Percentiles rank a stretch among this genome's conserved stretches.
These are phyloP conservation scores for Microthyrium microscopicum DNA, from an alignment of 2,329 filamentous ascomycete species.

Conservation along the genomic window DNA sequence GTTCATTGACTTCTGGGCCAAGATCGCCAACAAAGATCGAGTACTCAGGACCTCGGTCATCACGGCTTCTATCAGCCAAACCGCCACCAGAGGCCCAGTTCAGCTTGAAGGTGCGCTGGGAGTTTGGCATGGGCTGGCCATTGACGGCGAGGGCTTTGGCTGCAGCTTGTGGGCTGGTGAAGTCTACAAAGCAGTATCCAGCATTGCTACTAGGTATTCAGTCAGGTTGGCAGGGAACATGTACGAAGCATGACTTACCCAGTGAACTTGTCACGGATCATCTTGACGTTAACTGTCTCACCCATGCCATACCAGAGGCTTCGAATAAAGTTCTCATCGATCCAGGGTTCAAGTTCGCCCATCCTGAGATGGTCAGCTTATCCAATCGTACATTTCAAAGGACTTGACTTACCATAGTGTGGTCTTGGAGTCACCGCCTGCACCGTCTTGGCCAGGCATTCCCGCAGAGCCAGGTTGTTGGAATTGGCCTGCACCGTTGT, in stretches of 20 bases:
- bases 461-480: constrained; percentile 1
- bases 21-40: constrained; percentile 97
- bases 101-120: constrained; percentile 87
- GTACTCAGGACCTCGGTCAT: constrained; percentile 90
- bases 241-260: constrained; percentile 44
- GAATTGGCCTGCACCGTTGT: constrained; percentile 1
- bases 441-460: constrained; percentile 18
- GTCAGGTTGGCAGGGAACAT: constrained; percentile 5
- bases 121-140: constrained; percentile 81
- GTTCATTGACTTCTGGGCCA: constrained; percentile 96
- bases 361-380: constrained; percentile 47
- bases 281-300: constrained; percentile 95
- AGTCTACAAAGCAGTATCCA: constrained; percentile 98
- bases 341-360: constrained; percentile 98
- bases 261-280: constrained; percentile 98
- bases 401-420: constrained; percentile 30
- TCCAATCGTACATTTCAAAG: background rate
- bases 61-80: constrained; percentile 73
- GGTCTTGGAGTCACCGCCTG: constrained; percentile 34
- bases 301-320: constrained; percentile 87
- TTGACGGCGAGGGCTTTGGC: constrained; percentile 84
- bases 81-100: constrained; percentile 98
- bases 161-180: constrained; percentile 64
- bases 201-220: constrained; percentile 55
- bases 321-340: constrained; percentile 97